These are phyloP conservation scores for Solanum sparsipilum DNA, from an alignment of 257 asterid species.

Conservation along the genomic window DNA sequence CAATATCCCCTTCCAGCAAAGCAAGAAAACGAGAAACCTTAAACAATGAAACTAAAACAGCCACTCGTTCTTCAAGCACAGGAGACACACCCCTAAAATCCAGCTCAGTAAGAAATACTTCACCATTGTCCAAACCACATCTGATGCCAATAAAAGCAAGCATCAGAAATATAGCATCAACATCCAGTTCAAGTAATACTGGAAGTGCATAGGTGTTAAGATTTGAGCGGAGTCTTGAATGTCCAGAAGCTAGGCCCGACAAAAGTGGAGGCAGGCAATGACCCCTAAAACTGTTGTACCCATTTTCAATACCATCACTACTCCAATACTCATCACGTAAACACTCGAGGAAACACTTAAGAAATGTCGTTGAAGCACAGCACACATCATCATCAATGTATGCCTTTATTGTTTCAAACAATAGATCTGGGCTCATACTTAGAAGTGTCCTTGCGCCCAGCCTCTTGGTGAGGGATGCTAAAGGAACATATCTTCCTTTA, in stretches of 20 bases:
- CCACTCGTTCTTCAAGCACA: constrained; percentile 59
- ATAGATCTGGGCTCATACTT: constrained; percentile 57
- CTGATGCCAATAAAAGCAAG: constrained; percentile 63
- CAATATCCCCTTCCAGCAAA: constrained; percentile 87
- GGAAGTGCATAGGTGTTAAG: constrained; percentile 87
- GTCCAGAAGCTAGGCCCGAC: constrained; percentile 72
- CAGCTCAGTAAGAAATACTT: constrained; percentile 31
- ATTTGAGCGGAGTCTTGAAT: constrained; percentile 72
- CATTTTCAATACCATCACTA: constrained; percentile 64
- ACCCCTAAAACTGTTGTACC: constrained; percentile 60
- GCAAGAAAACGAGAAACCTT: constrained; percentile 85
- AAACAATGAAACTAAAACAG: constrained; percentile 75
- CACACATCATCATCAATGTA: constrained; percentile 89
- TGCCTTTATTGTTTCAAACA: constrained; percentile 60
- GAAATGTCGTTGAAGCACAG: constrained; percentile 81
- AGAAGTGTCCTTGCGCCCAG: constrained; percentile 69
- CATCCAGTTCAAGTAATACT: constrained; percentile 68
- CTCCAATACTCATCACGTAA: constrained; percentile 87
- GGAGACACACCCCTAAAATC: constrained; percentile 23
- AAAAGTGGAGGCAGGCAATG: constrained; percentile 69
- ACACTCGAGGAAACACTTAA: constrained; percentile 82
- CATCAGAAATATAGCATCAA: constrained; percentile 75
- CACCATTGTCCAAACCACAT: constrained; percentile 27
- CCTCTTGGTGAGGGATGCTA: constrained; percentile 80
- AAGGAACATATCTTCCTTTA: constrained; percentile 87